Conservation (phyloP, 441 rosid genomes). For the Cnidoscolus chayamansa region DNA sequence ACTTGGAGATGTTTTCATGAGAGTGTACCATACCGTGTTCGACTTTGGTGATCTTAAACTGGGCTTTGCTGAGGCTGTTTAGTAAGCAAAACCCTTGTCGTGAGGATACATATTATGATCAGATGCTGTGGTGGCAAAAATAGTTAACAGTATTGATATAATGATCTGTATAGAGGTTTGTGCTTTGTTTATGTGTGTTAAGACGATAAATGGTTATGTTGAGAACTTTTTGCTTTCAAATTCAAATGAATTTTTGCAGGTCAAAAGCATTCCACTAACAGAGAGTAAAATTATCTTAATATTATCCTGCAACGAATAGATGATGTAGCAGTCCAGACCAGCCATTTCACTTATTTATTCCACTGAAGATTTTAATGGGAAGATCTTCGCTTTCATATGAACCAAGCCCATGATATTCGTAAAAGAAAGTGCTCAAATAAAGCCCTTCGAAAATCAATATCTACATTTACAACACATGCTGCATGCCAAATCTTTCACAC, state of each 20-base stretch:
- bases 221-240: too few relatives aligned
- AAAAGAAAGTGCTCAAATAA: neutral
- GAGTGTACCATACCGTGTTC: conserved; percentile 64
- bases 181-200: neutral
- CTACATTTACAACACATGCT: neutral
- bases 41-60: conserved; percentile 56
- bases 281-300: too few relatives aligned
- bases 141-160: neutral
- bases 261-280: too few relatives aligned
- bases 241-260: too few relatives aligned
- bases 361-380: too few relatives aligned
- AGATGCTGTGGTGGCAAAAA: too few relatives aligned
- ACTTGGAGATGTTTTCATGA: conserved; percentile 77
- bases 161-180: neutral
- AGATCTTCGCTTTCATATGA: neutral
- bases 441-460: neutral
- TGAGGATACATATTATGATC: neutral
- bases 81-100: neutral
- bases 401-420: neutral
- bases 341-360: too few relatives aligned
- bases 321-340: too few relatives aligned
- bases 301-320: too few relatives aligned
- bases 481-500: too few relatives aligned
- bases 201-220: neutral
- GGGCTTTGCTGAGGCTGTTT: conserved; percentile 66